Base-by-base conservation (phyloP, 192 early-diverging fungal species). In the Backusella mclennaniae region DNA sequence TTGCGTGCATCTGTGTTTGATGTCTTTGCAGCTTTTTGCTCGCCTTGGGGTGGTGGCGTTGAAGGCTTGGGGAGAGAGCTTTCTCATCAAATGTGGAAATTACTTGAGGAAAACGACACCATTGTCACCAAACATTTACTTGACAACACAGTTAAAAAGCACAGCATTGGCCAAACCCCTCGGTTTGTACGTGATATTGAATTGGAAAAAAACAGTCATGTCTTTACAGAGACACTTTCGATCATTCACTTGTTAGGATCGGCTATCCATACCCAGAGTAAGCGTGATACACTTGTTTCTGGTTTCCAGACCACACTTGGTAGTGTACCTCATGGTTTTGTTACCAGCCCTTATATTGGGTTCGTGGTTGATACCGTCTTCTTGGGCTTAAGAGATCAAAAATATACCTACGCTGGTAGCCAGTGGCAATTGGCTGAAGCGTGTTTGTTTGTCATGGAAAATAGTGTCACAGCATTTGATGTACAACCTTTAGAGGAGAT, bases 331-430 rank as follows among this genome's bases (percentile, higher is more conserved):
- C 90, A 91, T 7, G 74, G 80, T 0, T 79, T 87, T n/a, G 81
- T 96, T 56, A 82, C 95, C n/a, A 82, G 79, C 11, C 93, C 92
- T 1, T 99, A 96, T 79, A 76, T 97, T 23, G 74, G 79, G 6
- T 95, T 96, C 82, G 91, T 96, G 26, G 74, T 97, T 19, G 96
- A 99, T 67, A 84, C 88, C 42, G 90, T 97, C 38, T 92, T 98
- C 73, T 83, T 95, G 38, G 94, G 93, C 82, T 87, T 92, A 4
- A 84, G 91, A 1, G 83, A 85, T 44, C 88, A 95, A n/a, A 67
- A 84, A 4, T 98, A 96, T 73, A 84, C 83, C 29, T 80, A 90
- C 68, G 38, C 88, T 1, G 88, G 84, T 12, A 94, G 98, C 73
- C 88, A 90, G 78, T 96, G 95, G 95, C 86, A 87, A 31, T 90